Percentiles rank a stretch among this genome's conserved stretches.
Conservation (phyloP, 139 green algal genomes). For the Closterium sp. region DNA sequence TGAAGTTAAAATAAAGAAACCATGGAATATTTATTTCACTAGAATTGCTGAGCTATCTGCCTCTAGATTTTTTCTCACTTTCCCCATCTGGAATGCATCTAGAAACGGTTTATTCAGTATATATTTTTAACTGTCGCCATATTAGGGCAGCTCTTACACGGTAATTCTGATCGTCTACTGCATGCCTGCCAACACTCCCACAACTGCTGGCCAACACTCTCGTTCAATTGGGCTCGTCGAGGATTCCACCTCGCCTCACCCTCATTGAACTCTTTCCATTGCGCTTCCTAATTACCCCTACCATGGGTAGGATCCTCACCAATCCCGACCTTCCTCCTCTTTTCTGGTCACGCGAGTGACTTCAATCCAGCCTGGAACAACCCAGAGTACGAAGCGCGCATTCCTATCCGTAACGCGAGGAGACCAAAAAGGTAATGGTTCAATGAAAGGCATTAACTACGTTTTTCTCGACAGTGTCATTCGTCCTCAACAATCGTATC, state of each 20-base stretch:
- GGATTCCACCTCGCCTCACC: too few species aligned
- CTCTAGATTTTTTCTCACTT: too few species aligned
- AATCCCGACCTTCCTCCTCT: neutral
- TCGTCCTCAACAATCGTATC: neutral
- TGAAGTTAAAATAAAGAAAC: too few species aligned
- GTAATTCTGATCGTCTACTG: neutral
- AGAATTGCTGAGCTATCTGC: too few species aligned
- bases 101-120: too few species aligned
- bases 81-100: too few species aligned
- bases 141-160: neutral
- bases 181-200: neutral
- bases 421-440: neutral
- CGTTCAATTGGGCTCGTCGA: neutral
- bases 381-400: neutral
- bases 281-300: too few species aligned
- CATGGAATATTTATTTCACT: too few species aligned
- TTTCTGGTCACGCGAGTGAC: neutral
- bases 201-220: too few species aligned
- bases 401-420: neutral
- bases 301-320: too few species aligned
- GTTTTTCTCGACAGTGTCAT: neutral
- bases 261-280: too few species aligned
- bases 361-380: neutral
- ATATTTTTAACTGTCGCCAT: neutral
- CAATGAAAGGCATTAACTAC: neutral